These are phyloP conservation scores for Zymoseptoria ardabiliae DNA, from an alignment of 2,329 filamentous ascomycete genomes.

Conservation along the genomic window DNA sequence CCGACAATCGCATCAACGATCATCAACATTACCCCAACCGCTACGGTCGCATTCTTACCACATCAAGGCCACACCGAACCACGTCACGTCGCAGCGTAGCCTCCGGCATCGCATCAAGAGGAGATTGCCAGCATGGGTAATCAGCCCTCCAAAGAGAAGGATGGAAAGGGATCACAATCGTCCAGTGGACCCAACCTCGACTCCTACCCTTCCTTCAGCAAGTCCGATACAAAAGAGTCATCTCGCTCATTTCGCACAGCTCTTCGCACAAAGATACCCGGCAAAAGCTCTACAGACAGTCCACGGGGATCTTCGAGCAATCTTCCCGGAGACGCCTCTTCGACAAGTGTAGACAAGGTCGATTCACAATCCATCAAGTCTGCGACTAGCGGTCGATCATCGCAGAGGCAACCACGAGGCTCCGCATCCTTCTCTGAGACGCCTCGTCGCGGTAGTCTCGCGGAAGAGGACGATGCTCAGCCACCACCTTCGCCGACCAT, in stretches of 20 bases:
- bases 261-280: constrained; percentile 83
- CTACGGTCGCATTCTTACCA: neutral
- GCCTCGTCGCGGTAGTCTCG: constrained; percentile 32
- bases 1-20: neutral
- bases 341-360: constrained; percentile 51
- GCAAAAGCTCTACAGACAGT: constrained; percentile 61
- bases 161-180: constrained; percentile 37
- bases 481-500: constrained; percentile 81
- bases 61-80: neutral
- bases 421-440: constrained; percentile 16
- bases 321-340: constrained; percentile 47
- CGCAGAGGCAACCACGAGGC: constrained; percentile 24
- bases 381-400: constrained; percentile 47
- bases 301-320: constrained; percentile 65
- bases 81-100: neutral
- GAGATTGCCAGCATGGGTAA: constrained; percentile 57
- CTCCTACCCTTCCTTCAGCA: constrained; percentile 85
- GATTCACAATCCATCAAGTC: constrained; percentile 72
- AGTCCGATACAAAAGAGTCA: constrained; percentile 89
- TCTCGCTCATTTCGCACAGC: constrained; percentile 74
- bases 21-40: neutral
- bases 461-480: constrained; percentile 30
- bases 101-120: neutral
- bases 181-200: constrained; percentile 57
- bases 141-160: constrained; percentile 55